Conservation (phyloP, 306 rosid species). For the Sphenostylis stenocarpa region DNA sequence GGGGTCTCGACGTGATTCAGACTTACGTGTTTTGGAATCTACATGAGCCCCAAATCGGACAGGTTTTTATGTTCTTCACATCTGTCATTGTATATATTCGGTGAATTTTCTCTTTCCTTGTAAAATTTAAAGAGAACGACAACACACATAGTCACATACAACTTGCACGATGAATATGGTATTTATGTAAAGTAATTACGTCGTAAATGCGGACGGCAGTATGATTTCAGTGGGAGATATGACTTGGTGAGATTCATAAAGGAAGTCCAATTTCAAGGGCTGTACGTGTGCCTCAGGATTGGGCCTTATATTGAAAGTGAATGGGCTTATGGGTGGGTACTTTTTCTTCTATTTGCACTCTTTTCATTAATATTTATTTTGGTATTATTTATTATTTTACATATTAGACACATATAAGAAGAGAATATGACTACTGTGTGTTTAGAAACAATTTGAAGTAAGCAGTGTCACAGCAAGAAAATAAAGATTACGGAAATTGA, state of each 20-base stretch:
- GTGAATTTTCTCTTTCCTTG: no score
- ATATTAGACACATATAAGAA: no score
- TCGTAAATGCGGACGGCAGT: constrained; percentile 38
- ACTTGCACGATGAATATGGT: no score
- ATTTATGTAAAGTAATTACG: neutral
- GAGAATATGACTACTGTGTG: no score
- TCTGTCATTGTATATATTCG: neutral
- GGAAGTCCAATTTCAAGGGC: constrained; percentile 64
- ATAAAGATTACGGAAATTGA: no score
- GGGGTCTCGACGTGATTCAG: constrained; percentile 75
- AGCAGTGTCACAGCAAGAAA: no score
- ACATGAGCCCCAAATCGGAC: constrained; percentile 68
- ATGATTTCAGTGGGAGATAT: constrained; percentile 58
- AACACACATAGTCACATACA: no score
- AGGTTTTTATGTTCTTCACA: constrained; percentile 1
- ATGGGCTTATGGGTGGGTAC: constrained; percentile 87
- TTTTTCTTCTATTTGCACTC: neutral
- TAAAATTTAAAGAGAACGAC: no score
- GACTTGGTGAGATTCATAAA: constrained; percentile 65
- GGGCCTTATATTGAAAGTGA: constrained; percentile 81
- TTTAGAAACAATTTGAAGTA: no score
- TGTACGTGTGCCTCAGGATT: constrained; percentile 65
- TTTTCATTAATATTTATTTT: no score
- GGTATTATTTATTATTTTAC: no score
- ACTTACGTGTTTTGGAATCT: constrained; percentile 86